Percentiles rank a stretch among this genome's conserved stretches.
Evolutionary conservation across 768 basidiomycete species (phyloP).

Genomic region (Cystobasidium onofrii): DNA sequence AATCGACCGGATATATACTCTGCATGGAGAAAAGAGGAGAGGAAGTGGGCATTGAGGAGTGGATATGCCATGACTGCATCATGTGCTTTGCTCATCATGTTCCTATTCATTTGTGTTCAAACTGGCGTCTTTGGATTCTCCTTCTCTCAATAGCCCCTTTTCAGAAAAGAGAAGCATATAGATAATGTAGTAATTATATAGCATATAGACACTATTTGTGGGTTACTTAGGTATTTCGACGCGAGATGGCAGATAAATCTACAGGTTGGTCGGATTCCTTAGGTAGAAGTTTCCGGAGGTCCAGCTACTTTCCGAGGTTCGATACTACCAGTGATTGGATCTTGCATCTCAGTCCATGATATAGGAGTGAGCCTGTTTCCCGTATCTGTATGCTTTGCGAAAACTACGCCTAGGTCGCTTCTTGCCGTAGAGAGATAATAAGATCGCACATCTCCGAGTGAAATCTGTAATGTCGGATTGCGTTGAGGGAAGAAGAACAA

Average conservation of each 20-base stretch:
- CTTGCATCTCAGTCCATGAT: conserved; percentile 49
- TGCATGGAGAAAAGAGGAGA: conserved; percentile 18
- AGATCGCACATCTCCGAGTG: conserved; percentile 79
- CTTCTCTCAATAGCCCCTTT: neutral
- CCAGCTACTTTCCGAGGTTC: conserved; percentile 48
- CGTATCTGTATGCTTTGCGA: conserved; percentile 52
- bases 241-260: too few relatives aligned
- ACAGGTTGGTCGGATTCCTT: neutral
- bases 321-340: conserved; percentile 44
- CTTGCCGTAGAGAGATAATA: conserved; percentile 86
- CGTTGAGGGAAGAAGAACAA: too few relatives aligned
- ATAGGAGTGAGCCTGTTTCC: conserved; percentile 46
- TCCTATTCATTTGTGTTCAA: neutral
- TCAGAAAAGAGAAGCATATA: neutral
- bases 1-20: neutral
- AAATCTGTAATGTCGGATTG: too few relatives aligned
- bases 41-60: conserved; percentile 20
- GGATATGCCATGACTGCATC: conserved; percentile 23
- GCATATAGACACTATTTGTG: neutral
- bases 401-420: conserved; percentile 84
- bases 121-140: neutral
- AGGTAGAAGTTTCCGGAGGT: conserved; percentile 16
- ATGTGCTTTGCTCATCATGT: neutral
- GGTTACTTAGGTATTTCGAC: neutral
- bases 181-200: neutral